Evolutionary conservation across 1,284 basidiomycete genomes (phyloP).

Genomic region (Apiotrichum gracile): DNA sequence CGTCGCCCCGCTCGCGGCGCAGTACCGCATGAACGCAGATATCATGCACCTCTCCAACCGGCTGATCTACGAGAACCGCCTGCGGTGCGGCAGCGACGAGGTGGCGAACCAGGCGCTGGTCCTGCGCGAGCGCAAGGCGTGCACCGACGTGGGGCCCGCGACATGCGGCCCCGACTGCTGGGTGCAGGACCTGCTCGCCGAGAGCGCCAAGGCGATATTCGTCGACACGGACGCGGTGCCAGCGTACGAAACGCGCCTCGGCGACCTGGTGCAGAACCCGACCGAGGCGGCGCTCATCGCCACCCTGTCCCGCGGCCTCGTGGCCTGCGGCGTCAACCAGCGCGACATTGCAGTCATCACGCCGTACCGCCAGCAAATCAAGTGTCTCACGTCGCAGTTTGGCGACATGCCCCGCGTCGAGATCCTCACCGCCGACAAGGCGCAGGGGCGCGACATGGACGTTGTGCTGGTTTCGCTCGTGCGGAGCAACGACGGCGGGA

Average conservation of each 20-base stretch:
- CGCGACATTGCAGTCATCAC: conserved; percentile 82
- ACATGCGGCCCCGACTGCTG: conserved; percentile 56
- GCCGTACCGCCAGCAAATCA: conserved; percentile 91
- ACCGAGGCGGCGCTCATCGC: conserved; percentile 60
- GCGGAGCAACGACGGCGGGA: conserved; percentile 68
- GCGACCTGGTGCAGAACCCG: conserved; percentile 82
- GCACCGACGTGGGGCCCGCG: conserved; percentile 38
- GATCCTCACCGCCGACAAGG: conserved; percentile 87
- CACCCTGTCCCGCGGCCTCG: conserved; percentile 62
- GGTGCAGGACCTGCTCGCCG: conserved; percentile 62
- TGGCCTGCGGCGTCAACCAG: conserved; percentile 60
- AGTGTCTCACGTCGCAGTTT: conserved; percentile 63
- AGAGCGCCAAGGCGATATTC: conserved; percentile 77
- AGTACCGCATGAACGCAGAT: conserved; percentile 95
- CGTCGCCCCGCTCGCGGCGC: conserved; percentile 73
- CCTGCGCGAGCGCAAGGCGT: conserved; percentile 52
- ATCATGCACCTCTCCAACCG: conserved; percentile 92
- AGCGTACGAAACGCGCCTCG: conserved; percentile 70
- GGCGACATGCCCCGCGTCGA: conserved; percentile 57
- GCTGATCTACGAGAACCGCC: conserved; percentile 73
- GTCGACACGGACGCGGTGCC: conserved; percentile 83
- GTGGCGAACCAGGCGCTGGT: conserved; percentile 60
- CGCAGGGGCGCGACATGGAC: conserved; percentile 94
- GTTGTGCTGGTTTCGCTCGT: conserved; percentile 91
- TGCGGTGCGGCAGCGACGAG: conserved; percentile 69